Percentiles rank a stretch among this genome's conserved stretches.
Conservation (phyloP, 2,329 filamentous ascomycete genomes). For the Diaporthe sp. region DNA sequence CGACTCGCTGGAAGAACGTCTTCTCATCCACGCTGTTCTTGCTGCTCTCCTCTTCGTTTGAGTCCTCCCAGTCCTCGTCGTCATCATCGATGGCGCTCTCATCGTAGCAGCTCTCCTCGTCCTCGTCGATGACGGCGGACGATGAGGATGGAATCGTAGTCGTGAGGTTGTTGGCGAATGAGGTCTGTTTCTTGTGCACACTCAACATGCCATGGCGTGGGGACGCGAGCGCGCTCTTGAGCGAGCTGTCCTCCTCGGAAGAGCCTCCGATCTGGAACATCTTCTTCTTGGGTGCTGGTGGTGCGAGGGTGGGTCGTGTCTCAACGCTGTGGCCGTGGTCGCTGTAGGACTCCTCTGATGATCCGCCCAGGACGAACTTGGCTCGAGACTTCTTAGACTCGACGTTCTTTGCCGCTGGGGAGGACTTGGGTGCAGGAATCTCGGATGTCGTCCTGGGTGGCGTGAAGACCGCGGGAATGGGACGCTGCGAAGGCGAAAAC, state of each 20-base stretch:
- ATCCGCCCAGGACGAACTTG: constrained; percentile 82
- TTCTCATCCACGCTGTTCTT: constrained; percentile 87
- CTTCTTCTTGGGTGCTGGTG: constrained; percentile 54
- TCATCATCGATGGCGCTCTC: constrained; percentile 87
- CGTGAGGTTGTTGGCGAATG: constrained; percentile 83
- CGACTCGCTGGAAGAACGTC: constrained; percentile 88
- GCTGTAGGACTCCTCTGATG: constrained; percentile 83
- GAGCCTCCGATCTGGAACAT: constrained; percentile 69
- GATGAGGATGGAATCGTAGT: constrained; percentile 72
- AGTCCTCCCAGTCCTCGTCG: constrained; percentile 76
- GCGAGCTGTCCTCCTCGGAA: constrained; percentile 85
- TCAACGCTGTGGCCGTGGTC: constrained; percentile 63
- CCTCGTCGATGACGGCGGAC: constrained; percentile 58
- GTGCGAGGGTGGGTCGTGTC: constrained; percentile 47
- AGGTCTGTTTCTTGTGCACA: constrained; percentile 80
- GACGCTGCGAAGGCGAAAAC: constrained; percentile 83
- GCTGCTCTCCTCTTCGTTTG: constrained; percentile 80
- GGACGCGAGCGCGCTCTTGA: constrained; percentile 67
- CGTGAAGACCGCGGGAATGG: constrained; percentile 59
- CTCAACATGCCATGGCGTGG: constrained; percentile 58
- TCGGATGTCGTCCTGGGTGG: constrained; percentile 66
- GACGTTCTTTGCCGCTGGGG: constrained; percentile 75
- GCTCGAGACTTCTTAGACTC: constrained; percentile 73
- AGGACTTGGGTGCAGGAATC: constrained; percentile 73
- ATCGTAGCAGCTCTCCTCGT: constrained; percentile 76